Conservation (phyloP, 768 basidiomycete genomes). For the Tylopilus sp. region DNA sequence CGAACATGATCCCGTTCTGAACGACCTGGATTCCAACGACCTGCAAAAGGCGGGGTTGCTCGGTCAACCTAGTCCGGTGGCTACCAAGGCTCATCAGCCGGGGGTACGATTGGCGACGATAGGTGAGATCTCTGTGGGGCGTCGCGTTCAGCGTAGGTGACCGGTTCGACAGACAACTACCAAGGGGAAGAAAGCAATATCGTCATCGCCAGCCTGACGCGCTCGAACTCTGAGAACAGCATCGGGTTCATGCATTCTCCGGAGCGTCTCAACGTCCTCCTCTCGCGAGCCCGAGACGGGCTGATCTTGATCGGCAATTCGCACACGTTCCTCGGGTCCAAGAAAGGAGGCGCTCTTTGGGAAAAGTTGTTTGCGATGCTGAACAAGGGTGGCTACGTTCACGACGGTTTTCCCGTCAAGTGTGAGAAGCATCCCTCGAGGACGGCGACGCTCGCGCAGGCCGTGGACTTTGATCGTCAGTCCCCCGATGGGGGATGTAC, state of each 20-base stretch:
- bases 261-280: slow-evolving; percentile 69
- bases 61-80: slow-evolving; percentile 31
- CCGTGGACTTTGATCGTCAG: slow-evolving; percentile 48
- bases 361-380: slow-evolving; percentile 44
- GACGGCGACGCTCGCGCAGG: slow-evolving; percentile 33
- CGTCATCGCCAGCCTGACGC: slow-evolving; percentile 57
- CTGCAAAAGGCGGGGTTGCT: slow-evolving; percentile 56
- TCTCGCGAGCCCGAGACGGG: slow-evolving; percentile 65
- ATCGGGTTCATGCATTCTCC: slow-evolving; percentile 74
- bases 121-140: slow-evolving; percentile 36
- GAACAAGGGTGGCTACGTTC: slow-evolving; percentile 41
- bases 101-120: slow-evolving; percentile 62
- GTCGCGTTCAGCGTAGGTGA: background rate
- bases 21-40: slow-evolving; percentile 61
- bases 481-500: slow-evolving; percentile 66
- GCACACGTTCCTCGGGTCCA: slow-evolving; percentile 54
- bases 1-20: slow-evolving; percentile 55
- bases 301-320: slow-evolving; percentile 67
- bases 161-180: slow-evolving; percentile 55
- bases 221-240: slow-evolving; percentile 52
- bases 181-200: slow-evolving; percentile 76
- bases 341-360: slow-evolving; percentile 55
- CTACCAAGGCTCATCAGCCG: slow-evolving; percentile 37
- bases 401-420: slow-evolving; percentile 56
- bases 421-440: slow-evolving; percentile 55